Evolutionary conservation across 148 eudicot species (phyloP).

Genomic region (Rhododendron molle): DNA sequence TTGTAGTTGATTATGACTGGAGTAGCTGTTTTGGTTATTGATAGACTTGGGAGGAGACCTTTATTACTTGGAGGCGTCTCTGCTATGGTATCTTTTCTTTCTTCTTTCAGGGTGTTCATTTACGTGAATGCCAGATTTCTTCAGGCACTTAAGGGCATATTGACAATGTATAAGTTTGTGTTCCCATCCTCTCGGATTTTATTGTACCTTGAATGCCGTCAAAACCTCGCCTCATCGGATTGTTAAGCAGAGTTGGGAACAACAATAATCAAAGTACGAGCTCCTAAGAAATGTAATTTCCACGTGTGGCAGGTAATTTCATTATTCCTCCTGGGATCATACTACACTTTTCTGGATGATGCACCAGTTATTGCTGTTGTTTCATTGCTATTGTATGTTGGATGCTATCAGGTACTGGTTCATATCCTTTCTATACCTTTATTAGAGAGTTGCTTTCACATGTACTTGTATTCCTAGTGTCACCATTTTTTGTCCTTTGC

Average conservation of each 20-base stretch:
- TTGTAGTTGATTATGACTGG: constrained; percentile 87
- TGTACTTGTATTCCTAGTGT: not conserved
- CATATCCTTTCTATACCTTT: not conserved
- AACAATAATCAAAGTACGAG: not conserved
- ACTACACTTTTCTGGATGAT: constrained; percentile 77
- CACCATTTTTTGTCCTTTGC: not conserved
- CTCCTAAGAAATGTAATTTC: constrained; percentile 7
- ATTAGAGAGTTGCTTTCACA: not conserved
- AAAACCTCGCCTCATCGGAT: not conserved
- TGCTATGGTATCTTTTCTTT: constrained; percentile 57
- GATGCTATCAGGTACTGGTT: constrained; percentile 81
- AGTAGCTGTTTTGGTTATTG: constrained; percentile 68
- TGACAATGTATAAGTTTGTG: not conserved
- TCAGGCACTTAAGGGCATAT: not conserved
- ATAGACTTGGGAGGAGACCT: constrained; percentile 93
- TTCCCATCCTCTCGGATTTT: not conserved
- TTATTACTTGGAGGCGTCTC: constrained; percentile 94
- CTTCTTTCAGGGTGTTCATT: not conserved
- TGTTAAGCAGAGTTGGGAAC: not conserved
- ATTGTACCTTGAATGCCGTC: not conserved
- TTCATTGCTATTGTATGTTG: constrained; percentile 80
- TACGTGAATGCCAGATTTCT: not conserved
- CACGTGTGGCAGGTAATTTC: constrained; percentile 58
- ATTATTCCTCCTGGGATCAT: constrained; percentile 77
- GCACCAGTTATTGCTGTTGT: constrained; percentile 77